Evolutionary conservation across 169 alveolate genomes (phyloP), one percentile per base, ranked within the genome.

Genomic region (Plasmodium relictum): DNA sequence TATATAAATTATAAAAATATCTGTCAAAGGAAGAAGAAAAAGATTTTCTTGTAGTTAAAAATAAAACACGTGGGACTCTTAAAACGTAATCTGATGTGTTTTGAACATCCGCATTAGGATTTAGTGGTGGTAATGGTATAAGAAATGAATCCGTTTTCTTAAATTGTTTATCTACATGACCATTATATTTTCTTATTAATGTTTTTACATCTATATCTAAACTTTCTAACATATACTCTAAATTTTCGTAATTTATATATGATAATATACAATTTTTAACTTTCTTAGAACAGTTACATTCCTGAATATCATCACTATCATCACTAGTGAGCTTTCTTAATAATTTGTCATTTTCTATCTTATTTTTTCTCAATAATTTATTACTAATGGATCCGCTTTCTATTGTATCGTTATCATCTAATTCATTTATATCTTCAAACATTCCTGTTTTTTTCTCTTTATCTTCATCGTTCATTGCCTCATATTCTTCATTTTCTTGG

Each of bases 61-160:
- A 83, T 14, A 83, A 59, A 22, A 83, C 91, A 54, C 91, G 85
- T 2, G 91, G 91, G 0, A 83, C 91, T 68, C 91, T 66, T 71
- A 83, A 56, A 9, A 83, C 52, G 66, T 83, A 83, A 6, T 83
- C 41, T 26, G 80, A 68, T 9, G 83, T 69, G 31, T 83, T 71
- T 18, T 72, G 37, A 37, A 83, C 72, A 50, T 83, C 52, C 2
- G 85, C 1, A 37, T 83, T 83, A 5, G 85, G 50, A 54, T 68
- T 16, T 71, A 83, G 39, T 62, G 91, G 91, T n/a, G 85, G 85
- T 45, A 83, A 54, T 0, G 91, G 91, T 6, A 83, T 37, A 44
- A 83, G 85, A 48, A 83, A 83, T 26, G 91, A 83, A 24, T 83
- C 83, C 9, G 72, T 7, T 44, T 83, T 83, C 2, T 50, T 10